Evolutionary conservation across 345 rosid species (phyloP).

Genomic region (Salix viminalis): DNA sequence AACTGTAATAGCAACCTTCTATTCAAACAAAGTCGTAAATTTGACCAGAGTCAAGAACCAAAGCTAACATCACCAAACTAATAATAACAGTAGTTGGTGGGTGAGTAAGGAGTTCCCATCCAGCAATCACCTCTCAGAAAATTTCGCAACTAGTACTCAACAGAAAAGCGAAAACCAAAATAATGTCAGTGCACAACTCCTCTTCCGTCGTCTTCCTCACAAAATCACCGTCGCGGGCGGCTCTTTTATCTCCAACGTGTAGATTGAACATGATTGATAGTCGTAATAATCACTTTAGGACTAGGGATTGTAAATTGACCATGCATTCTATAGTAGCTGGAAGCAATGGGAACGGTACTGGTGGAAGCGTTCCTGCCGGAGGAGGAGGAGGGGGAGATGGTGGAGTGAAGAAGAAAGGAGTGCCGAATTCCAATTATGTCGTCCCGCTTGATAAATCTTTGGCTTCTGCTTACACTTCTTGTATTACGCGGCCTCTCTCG

Average conservation of each 20-base stretch:
- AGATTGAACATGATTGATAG: not conserved
- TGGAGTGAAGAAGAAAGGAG: slow-evolving; percentile 44
- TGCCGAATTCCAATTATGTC: slow-evolving; percentile 86
- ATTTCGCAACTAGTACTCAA: not conserved
- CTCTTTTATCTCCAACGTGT: not conserved
- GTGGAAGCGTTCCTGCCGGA: slow-evolving; percentile 17
- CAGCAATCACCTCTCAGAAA: not conserved
- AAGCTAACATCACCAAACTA: not conserved
- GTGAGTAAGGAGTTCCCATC: not conserved
- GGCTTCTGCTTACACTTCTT: slow-evolving; percentile 55
- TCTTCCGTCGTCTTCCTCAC: not conserved
- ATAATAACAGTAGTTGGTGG: not conserved
- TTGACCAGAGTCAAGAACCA: not conserved
- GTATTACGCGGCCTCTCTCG: slow-evolving; percentile 78
- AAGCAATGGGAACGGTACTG: not conserved
- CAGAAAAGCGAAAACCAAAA: not conserved
- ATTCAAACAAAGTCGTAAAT: not conserved
- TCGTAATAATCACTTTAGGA: not conserved
- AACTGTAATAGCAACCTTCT: not conserved
- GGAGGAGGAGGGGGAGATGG: slow-evolving; percentile 27
- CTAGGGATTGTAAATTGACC: not conserved
- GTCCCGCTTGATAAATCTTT: slow-evolving; percentile 79
- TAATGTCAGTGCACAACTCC: not conserved
- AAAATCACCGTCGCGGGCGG: not conserved
- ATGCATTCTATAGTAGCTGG: not conserved